Conservation (phyloP, 768 basidiomycete genomes). For the Boletus huronensis region DNA sequence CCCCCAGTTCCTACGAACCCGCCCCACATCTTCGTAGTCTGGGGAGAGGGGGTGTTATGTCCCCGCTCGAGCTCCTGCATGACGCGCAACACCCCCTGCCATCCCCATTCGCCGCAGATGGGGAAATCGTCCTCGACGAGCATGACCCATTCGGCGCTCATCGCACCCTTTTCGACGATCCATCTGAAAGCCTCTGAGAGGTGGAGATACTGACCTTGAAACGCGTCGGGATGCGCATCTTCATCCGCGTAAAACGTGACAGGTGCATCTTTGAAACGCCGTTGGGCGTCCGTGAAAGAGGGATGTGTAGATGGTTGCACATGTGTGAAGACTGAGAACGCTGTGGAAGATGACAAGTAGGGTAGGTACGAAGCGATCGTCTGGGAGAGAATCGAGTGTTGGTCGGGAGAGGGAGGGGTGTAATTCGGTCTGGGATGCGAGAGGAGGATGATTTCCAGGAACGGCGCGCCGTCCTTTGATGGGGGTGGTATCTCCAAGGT, state of each 20-base stretch:
- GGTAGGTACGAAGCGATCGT: slow-evolving; percentile 40
- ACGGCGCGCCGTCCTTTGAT: slow-evolving; percentile 22
- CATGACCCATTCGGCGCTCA: slow-evolving; percentile 41
- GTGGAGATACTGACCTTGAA: slow-evolving; percentile 38
- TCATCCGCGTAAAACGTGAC: slow-evolving; percentile 26
- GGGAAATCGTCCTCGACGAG: slow-evolving; percentile 45
- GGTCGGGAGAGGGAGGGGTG: slow-evolving; percentile 12
- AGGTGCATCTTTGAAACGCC: slow-evolving; percentile 23
- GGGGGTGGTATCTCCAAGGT: slow-evolving; percentile 12
- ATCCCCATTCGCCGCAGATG: slow-evolving; percentile 37
- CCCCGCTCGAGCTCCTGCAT: slow-evolving; percentile 31
- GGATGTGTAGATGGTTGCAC: slow-evolving; percentile 23
- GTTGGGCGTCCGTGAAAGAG: slow-evolving; percentile 30
- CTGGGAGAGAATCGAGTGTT: slow-evolving; percentile 30
- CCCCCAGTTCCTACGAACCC: slow-evolving; percentile 43
- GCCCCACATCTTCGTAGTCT: slow-evolving; percentile 27
- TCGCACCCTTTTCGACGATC: slow-evolving; percentile 20
- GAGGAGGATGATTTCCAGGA: slow-evolving; percentile 40
- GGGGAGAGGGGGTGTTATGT: slow-evolving; percentile 10
- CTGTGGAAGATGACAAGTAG: slow-evolving; percentile 25
- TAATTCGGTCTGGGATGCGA: slow-evolving; percentile 39
- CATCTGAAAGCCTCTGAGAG: slow-evolving; percentile 41
- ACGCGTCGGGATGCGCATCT: slow-evolving; percentile 27
- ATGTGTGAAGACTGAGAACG: slow-evolving; percentile 41
- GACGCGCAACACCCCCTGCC: slow-evolving; percentile 31